Conservation (phyloP, 2,329 filamentous ascomycete species). For the Fusarium oxysporum region DNA sequence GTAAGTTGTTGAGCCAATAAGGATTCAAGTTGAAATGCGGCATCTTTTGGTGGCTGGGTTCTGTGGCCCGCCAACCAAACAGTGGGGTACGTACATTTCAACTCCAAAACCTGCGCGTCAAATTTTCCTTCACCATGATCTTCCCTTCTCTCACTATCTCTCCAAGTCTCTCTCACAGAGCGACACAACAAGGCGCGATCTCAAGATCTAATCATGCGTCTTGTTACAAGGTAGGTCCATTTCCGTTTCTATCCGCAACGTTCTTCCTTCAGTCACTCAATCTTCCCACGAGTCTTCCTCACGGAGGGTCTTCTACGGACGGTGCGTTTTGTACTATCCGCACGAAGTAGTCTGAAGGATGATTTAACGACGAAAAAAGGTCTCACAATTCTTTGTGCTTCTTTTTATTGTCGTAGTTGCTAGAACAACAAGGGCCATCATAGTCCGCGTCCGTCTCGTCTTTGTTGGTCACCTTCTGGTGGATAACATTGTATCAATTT, state of each 20-base stretch:
- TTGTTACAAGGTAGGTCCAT: background rate
- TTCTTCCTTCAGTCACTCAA: slow-evolving; percentile 49
- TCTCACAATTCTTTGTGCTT: background rate
- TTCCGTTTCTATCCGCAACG: slow-evolving; percentile 39
- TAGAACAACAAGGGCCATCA: slow-evolving; percentile 63
- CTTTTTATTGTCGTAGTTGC: slow-evolving; percentile 51
- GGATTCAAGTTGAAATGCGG: background rate
- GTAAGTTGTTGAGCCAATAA: slow-evolving; percentile 21
- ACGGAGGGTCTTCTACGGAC: slow-evolving; percentile 50
- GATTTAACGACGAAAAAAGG: slow-evolving; percentile 13
- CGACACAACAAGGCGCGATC: background rate
- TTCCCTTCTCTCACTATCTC: background rate
- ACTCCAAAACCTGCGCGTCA: slow-evolving; percentile 18
- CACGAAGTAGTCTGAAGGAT: slow-evolving; percentile 52
- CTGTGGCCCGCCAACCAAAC: slow-evolving; percentile 27
- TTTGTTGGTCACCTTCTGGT: slow-evolving; percentile 37
- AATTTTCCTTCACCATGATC: slow-evolving; percentile 23
- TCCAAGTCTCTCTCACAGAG: background rate
- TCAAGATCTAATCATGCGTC: background rate
- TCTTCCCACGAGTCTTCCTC: slow-evolving; percentile 50
- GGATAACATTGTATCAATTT: slow-evolving; percentile 26
- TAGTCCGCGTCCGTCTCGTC: slow-evolving; percentile 61
- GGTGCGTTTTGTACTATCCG: slow-evolving; percentile 52
- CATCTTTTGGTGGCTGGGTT: slow-evolving; percentile 2
- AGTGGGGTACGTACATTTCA: background rate